Evolutionary conservation across 2,329 filamentous ascomycete genomes (phyloP).

Genomic region (Pseudocercospora eumusae): DNA sequence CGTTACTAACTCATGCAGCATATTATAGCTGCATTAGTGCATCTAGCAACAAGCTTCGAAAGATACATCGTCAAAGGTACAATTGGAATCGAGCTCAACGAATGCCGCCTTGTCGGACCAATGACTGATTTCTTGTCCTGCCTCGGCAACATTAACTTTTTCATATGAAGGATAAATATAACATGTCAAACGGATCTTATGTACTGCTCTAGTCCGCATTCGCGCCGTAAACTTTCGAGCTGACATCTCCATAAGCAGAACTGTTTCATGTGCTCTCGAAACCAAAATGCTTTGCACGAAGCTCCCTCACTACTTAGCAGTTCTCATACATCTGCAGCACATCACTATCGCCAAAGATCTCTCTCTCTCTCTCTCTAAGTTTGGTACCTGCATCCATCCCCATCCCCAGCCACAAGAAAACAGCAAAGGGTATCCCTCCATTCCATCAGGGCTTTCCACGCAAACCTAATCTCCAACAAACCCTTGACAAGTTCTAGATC

Average conservation of each 20-base stretch:
- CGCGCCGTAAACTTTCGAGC: background rate
- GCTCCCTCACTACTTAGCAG: background rate
- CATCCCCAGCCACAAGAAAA: background rate
- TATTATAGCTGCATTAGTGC: too few relatives aligned
- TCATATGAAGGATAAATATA: too few relatives aligned
- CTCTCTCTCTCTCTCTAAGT: background rate
- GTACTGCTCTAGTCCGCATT: too few relatives aligned
- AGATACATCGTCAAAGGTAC: background rate
- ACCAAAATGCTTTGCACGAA: background rate
- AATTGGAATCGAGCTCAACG: too few relatives aligned
- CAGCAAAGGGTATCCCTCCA: background rate
- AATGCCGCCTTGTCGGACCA: too few relatives aligned
- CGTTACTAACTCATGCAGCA: too few relatives aligned
- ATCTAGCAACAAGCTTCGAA: too few relatives aligned
- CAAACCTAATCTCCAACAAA: background rate
- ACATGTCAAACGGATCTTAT: background rate
- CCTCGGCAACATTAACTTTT: too few relatives aligned
- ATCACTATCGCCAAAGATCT: background rate
- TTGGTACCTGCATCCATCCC: background rate
- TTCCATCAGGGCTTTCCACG: background rate
- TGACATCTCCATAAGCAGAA: background rate
- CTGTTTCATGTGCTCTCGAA: background rate
- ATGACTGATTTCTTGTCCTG: too few relatives aligned
- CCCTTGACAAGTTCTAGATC: constrained; percentile 1
- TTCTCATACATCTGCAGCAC: background rate